Evolutionary conservation across 768 basidiomycete genomes (phyloP).

Genomic region (Amanita brunnescens): DNA sequence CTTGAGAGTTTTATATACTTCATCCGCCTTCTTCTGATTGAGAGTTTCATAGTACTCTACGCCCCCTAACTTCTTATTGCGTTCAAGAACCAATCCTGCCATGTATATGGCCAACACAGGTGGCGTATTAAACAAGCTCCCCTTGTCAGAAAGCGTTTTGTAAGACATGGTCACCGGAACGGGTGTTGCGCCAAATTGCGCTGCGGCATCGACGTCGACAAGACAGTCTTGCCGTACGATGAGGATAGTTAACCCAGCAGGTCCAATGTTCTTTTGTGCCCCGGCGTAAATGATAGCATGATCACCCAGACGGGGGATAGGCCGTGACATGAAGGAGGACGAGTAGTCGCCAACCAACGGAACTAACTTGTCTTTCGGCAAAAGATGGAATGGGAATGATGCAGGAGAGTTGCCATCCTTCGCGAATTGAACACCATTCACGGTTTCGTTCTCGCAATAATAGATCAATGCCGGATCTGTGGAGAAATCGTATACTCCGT

Average conservation of each 20-base stretch:
- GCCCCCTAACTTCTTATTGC: conserved; percentile 59
- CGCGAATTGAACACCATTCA: conserved; percentile 88
- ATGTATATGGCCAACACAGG: conserved; percentile 89
- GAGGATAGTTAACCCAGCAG: conserved; percentile 85
- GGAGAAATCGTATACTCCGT: conserved; percentile 67
- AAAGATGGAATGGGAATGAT: conserved; percentile 77
- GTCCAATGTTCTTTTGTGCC: conserved; percentile 96
- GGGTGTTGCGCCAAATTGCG: conserved; percentile 58
- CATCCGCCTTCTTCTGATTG: conserved; percentile 67
- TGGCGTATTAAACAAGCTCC: conserved; percentile 88
- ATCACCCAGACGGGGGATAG: conserved; percentile 78
- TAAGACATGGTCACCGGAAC: conserved; percentile 79
- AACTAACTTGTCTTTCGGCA: conserved; percentile 46
- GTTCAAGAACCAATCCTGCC: conserved; percentile 72
- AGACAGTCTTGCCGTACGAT: conserved; percentile 94
- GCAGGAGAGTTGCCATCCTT: conserved; percentile 40
- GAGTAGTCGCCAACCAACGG: conserved; percentile 95
- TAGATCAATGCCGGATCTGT: conserved; percentile 77
- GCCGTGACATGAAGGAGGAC: conserved; percentile 93
- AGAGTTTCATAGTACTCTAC: conserved; percentile 52
- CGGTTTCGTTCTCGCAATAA: conserved; percentile 99
- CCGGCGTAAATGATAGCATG: conserved; percentile 96
- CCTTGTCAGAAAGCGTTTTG: conserved; percentile 69
- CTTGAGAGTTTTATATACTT: conserved; percentile 65
- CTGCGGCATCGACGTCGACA: conserved; percentile 79